Percentiles rank a stretch among this genome's conserved stretches.
Evolutionary conservation across 2,329 filamentous ascomycete species (phyloP).

Genomic region (Hypoxylon sp.): DNA sequence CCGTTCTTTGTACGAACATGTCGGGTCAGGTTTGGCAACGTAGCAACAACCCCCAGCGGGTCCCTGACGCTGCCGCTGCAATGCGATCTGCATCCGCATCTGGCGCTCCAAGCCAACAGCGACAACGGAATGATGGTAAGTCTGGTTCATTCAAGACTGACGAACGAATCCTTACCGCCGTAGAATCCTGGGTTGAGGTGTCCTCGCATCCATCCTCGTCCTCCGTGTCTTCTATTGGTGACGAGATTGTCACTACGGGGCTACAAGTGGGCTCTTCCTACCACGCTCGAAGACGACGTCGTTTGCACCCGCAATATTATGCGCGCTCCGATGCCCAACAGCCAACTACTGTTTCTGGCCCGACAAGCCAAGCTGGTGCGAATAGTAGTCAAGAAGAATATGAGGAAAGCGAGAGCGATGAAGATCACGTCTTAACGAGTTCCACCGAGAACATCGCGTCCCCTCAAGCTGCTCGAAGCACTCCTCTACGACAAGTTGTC

Average conservation of each 20-base stretch:
- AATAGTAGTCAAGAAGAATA: conserved; percentile 92
- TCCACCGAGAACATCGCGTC: conserved; percentile 68
- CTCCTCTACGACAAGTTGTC: conserved; percentile 55
- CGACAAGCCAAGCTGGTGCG: conserved; percentile 61
- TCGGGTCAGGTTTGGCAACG: conserved; percentile 48
- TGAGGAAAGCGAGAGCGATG: conserved; percentile 92
- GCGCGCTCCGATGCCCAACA: conserved; percentile 51
- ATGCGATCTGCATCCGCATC: conserved; percentile 43
- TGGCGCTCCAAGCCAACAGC: conserved; percentile 42
- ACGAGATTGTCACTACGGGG: conserved; percentile 93
- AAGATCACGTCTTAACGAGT: conserved; percentile 76
- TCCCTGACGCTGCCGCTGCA: conserved; percentile 40
- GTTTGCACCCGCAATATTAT: conserved; percentile 56
- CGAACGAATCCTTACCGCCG: conserved; percentile 48
- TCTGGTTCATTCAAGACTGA: conserved; percentile 28
- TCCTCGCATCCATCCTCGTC: conserved; percentile 94
- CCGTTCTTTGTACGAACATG: conserved; percentile 36
- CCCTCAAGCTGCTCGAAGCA: conserved; percentile 53
- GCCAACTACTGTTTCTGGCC: conserved; percentile 58
- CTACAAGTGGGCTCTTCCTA: conserved; percentile 80
- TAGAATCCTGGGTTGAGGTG: conserved; percentile 98
- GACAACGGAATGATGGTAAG: conserved; percentile 52
- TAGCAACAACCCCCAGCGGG: conserved; percentile 44
- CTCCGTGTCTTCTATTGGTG: conserved; percentile 85
- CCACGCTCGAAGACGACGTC: conserved; percentile 71